Percentiles rank a stretch among this genome's conserved stretches.
phyloP scores from a whole-genome alignment of 2,329 filamentous ascomycete genomes.

The Colletotrichum simmondsii region DNA sequence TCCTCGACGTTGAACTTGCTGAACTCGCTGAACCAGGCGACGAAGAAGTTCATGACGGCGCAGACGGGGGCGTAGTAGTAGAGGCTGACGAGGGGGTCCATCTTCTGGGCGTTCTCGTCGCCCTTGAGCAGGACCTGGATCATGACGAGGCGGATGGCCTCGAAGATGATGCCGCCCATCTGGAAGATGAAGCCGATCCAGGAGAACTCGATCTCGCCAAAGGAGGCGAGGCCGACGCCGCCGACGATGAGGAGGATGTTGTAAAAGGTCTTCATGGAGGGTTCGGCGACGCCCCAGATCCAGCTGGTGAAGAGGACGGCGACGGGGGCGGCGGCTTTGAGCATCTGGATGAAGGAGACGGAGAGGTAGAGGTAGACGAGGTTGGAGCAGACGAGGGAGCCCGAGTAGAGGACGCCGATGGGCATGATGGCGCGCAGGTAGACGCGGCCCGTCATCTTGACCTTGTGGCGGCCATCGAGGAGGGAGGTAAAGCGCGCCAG shows the following conservation, averaged over 20 bases:
- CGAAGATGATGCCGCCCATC: conserved; percentile 80
- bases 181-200: conserved; percentile 76
- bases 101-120: conserved; percentile 74
- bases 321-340: conserved; percentile 75
- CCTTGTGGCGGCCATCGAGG: conserved; percentile 71
- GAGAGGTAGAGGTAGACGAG: conserved; percentile 75
- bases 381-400: conserved; percentile 74
- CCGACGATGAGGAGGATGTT: conserved; percentile 64
- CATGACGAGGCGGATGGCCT: conserved; percentile 86
- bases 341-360: conserved; percentile 78
- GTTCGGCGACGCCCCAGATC: conserved; percentile 63
- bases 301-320: conserved; percentile 75
- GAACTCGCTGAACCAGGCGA: conserved; percentile 77
- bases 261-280: conserved; percentile 54
- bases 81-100: conserved; percentile 88
- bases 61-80: conserved; percentile 93
- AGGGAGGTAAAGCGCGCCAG: conserved; percentile 72
- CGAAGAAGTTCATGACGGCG: conserved; percentile 80
- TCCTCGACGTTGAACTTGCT: conserved; percentile 74
- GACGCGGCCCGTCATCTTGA: conserved; percentile 69
- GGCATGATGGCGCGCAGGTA: conserved; percentile 73
- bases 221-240: conserved; percentile 63
- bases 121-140: conserved; percentile 84
- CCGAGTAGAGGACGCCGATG: conserved; percentile 74
- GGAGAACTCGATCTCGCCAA: conserved; percentile 77